Evolutionary conservation across 306 rosid genomes (phyloP).

Genomic region (Glycine latifolia): DNA sequence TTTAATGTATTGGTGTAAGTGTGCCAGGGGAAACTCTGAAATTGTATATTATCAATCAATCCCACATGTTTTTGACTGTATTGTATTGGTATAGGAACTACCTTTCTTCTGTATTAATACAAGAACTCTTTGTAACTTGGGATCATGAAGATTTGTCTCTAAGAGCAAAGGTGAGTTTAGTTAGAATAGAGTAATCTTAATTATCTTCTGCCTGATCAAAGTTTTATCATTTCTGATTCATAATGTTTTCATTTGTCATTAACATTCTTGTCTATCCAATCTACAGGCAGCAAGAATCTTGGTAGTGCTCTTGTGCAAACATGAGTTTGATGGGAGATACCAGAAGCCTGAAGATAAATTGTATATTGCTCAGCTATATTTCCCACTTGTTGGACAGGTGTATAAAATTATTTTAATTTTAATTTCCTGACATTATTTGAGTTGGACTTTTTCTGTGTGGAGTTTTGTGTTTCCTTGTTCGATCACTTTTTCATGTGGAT

Average conservation of each 20-base stretch:
- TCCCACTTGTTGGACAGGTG: slow-evolving; percentile 97
- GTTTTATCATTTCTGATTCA: slow-evolving; percentile 23
- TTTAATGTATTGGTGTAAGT: slow-evolving; percentile 13
- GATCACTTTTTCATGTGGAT: slow-evolving; percentile 3
- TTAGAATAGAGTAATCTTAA: slow-evolving; percentile 27
- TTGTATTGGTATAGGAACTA: slow-evolving; percentile 73
- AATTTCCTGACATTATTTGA: slow-evolving; percentile 8
- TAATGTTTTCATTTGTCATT: slow-evolving; percentile 10
- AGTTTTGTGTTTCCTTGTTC: slow-evolving; percentile 6
- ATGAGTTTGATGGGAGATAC: slow-evolving; percentile 98
- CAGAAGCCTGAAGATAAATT: slow-evolving; percentile 98
- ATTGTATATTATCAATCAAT: slow-evolving; percentile 4
- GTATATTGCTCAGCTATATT: slow-evolving; percentile 96
- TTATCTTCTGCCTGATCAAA: slow-evolving; percentile 31
- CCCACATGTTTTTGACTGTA: slow-evolving; percentile 36
- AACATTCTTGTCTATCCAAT: slow-evolving; percentile 32
- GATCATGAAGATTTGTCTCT: slow-evolving; percentile 96
- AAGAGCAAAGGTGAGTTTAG: slow-evolving; percentile 75
- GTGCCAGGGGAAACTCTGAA: slow-evolving; percentile 11
- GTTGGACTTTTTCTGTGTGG: slow-evolving; percentile 18
- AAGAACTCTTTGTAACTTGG: slow-evolving; percentile 97
- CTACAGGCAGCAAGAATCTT: slow-evolving; percentile 90
- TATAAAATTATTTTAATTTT: not conserved
- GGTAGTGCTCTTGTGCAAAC: slow-evolving; percentile 96
- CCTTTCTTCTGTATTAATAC: slow-evolving; percentile 94